phyloP scores from a whole-genome alignment of 2,329 filamentous ascomycete species.

The Atkinsonella texensis region DNA sequence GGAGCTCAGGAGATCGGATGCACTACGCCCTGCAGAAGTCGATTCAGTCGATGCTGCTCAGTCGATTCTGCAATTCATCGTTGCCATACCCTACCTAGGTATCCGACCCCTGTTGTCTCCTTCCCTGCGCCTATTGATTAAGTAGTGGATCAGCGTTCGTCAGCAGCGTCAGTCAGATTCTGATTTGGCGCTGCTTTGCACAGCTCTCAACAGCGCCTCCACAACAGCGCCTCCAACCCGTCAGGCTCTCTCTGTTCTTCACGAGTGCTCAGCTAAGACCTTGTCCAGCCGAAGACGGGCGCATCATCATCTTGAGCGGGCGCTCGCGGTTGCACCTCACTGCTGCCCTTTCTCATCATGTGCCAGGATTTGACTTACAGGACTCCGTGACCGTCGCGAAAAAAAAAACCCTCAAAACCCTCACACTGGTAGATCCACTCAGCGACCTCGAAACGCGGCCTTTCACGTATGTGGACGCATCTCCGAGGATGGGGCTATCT shows the following conservation, averaged over 20 bases:
- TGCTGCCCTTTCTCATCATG: background rate
- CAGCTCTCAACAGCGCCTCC: background rate
- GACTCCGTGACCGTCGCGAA: background rate
- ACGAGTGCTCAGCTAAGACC: background rate
- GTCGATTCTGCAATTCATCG: constrained; percentile 1
- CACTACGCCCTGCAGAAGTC: constrained; percentile 2
- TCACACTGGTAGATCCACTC: constrained; percentile 5
- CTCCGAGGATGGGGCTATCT: constrained; percentile 4
- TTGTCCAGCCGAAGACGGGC: background rate
- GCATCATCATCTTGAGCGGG: background rate
- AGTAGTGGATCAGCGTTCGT: background rate
- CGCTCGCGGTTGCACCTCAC: background rate
- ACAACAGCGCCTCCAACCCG: background rate
- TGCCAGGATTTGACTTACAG: background rate
- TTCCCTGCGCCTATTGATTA: background rate
- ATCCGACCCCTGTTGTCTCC: background rate
- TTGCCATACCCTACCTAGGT: background rate
- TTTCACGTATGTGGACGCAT: constrained; percentile 6
- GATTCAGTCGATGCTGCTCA: background rate
- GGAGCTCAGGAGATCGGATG: constrained; percentile 6
- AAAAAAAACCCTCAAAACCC: background rate
- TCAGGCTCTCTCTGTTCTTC: background rate
- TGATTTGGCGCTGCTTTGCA: background rate
- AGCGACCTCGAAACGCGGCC: constrained; percentile 2
- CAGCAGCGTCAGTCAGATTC: background rate